phyloP scores from a whole-genome alignment of 805 yeast genomes.

The Teunomyces panamensis region DNA sequence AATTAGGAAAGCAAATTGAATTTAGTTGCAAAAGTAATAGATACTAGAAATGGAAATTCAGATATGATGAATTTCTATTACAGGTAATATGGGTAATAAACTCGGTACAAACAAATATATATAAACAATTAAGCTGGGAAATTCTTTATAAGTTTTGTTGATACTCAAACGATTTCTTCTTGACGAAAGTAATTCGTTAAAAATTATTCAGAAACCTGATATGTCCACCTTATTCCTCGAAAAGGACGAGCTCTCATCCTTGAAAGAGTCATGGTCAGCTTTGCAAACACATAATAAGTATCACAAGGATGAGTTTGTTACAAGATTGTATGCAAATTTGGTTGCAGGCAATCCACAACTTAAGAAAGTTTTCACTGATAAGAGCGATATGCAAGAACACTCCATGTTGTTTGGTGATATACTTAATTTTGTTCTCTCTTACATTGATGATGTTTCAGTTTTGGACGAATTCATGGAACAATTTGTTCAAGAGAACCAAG shows the following conservation, averaged over 20 bases:
- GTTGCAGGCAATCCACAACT: constrained; percentile 28
- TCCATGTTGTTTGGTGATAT: constrained; percentile 35
- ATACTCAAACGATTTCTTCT: neutral
- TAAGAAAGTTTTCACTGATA: constrained; percentile 23
- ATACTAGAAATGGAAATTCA: constrained; percentile 1
- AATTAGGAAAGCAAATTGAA: constrained; percentile 8
- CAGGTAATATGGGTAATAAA: neutral
- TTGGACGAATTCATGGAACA: constrained; percentile 33
- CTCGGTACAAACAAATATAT: neutral
- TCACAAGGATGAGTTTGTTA: constrained; percentile 28
- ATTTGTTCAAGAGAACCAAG: constrained; percentile 30
- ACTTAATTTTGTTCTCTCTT: constrained; percentile 28
- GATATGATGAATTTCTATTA: neutral
- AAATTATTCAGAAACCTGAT: neutral
- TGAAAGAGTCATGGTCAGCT: constrained; percentile 34
- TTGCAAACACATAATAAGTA: constrained; percentile 26
- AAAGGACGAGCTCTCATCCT: constrained; percentile 15
- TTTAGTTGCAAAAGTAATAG: neutral
- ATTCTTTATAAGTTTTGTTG: neutral
- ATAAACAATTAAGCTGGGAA: neutral
- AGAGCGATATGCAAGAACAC: constrained; percentile 25
- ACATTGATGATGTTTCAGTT: constrained; percentile 23
- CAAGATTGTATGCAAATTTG: constrained; percentile 32
- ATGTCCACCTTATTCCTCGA: constrained; percentile 3
- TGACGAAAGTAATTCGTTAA: neutral